Evolutionary conservation across 768 basidiomycete genomes (phyloP), one percentile per base, ranked within the genome.

Genomic region (Leccinum obscurum): DNA sequence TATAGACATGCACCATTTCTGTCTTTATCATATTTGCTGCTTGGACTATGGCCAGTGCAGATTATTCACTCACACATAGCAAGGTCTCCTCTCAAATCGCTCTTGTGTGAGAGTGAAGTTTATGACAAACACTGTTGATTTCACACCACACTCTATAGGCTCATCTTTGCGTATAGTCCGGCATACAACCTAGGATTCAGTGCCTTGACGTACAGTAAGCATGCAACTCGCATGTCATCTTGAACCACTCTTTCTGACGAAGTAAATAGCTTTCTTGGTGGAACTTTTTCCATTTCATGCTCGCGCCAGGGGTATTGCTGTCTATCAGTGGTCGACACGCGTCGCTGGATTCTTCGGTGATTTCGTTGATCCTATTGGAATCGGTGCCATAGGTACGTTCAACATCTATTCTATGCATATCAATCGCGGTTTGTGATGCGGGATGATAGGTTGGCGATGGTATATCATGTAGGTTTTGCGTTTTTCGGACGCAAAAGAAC

Each of bases 251-350:
- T 37, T 56, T 20, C 3, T 62, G 13, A 63, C 8, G 28, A 37
- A 20, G 2, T 13, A 9, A 22, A 17, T 62, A 84, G 84, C 84
- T 6, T 87, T 79, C 80, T 72, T 86, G 59, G 83, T 86, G 32
- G 86, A 87, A 65, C 68, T 88, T 30, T 87, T 87, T 77, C 85
- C 85, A 0, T 87, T 77, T 75, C 80, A 83, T 61, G 77, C 80
- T 28, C 83, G 86, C 56, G 80, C 86, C 1, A 83, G 82, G 68
- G 86, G 86, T 39, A 79, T 87, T 58, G 75, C 85, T 4, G 69
- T 87, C 37, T 85, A 83, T 74, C 84, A 87, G 62, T 83, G 79
- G 77, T 84, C 81, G 71, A 75, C 81, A 51, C 80, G 85, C 20
- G 72, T 76, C 1, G 55, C 55, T 1, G 44, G 7, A 22, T 64